Evolutionary conservation across 148 eudicot species (phyloP).

Genomic region (Cornus controversa): DNA sequence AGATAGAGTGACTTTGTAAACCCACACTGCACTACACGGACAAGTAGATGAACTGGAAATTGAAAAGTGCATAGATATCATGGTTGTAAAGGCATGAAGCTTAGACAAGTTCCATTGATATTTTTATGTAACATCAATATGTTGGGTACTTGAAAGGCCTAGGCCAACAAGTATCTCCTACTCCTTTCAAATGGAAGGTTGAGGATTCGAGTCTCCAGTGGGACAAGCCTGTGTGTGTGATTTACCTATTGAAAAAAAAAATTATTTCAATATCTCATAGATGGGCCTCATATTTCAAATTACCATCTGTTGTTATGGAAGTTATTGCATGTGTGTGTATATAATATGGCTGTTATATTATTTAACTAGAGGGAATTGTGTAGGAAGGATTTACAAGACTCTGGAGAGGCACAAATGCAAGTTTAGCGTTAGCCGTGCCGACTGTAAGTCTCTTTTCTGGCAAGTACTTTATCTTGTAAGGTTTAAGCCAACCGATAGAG

Average conservation of each 20-base stretch:
- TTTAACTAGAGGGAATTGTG: conserved; percentile 39
- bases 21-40: neutral
- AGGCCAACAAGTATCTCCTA: too few relatives aligned
- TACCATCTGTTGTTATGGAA: too few relatives aligned
- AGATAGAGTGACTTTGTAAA: neutral
- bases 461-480: neutral
- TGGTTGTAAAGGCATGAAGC: neutral
- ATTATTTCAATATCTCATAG: too few relatives aligned
- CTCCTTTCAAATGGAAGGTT: too few relatives aligned
- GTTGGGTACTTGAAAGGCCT: too few relatives aligned
- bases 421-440: conserved; percentile 85
- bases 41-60: neutral
- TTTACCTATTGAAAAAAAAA: too few relatives aligned
- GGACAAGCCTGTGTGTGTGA: too few relatives aligned
- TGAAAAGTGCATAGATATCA: neutral
- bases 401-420: conserved; percentile 97
- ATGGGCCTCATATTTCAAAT: too few relatives aligned
- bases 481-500: neutral
- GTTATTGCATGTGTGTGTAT: neutral
- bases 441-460: conserved; percentile 50
- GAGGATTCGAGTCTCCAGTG: too few relatives aligned
- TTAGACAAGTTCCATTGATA: too few relatives aligned
- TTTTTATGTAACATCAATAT: neutral
- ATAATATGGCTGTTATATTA: conserved; percentile 4
- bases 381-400: conserved; percentile 84